A percentile compares a stretch with the other conserved stretches of the same genome.
Evolutionary conservation across 2,329 filamentous ascomycete genomes (phyloP).

Genomic region (Fusarium armeniacum): DNA sequence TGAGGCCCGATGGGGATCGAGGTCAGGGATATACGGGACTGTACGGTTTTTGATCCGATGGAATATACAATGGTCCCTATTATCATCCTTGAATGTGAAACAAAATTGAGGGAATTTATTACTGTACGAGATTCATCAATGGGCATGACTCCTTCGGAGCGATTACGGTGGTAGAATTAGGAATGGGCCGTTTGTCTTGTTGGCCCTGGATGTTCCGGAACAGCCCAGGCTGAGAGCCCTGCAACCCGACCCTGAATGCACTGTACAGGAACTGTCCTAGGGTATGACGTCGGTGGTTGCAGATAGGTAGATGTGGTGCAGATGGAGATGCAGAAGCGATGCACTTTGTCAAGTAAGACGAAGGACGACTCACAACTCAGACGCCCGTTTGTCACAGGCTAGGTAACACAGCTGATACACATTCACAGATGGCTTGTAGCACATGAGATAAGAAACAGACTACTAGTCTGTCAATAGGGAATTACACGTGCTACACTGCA

Average conservation of each 20-base stretch:
- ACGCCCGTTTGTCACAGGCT: neutral
- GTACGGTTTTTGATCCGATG: conserved; percentile 7
- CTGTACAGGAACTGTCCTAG: neutral
- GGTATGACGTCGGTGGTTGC: conserved; percentile 34
- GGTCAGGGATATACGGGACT: conserved; percentile 5
- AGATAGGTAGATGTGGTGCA: neutral
- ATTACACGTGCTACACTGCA: conserved; percentile 31
- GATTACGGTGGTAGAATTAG: conserved; percentile 32
- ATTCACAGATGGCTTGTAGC: conserved; percentile 3
- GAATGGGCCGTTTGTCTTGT: conserved; percentile 22
- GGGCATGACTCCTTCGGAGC: conserved; percentile 6
- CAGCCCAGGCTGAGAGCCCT: conserved; percentile 17
- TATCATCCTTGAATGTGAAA: neutral
- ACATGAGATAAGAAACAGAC: conserved; percentile 23
- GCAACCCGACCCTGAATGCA: conserved; percentile 4
- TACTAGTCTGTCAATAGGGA: conserved; percentile 3
- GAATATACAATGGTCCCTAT: neutral
- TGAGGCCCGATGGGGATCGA: conserved; percentile 18
- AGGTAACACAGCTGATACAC: conserved; percentile 2
- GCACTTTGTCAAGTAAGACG: neutral
- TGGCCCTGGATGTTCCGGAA: conserved; percentile 8
- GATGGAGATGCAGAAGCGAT: neutral
- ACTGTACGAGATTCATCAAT: neutral
- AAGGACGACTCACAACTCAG: neutral
- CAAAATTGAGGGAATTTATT: conserved; percentile 22